phyloP scores from a whole-genome alignment of 78 protist species.

The Dictyostelium firmibasis region DNA sequence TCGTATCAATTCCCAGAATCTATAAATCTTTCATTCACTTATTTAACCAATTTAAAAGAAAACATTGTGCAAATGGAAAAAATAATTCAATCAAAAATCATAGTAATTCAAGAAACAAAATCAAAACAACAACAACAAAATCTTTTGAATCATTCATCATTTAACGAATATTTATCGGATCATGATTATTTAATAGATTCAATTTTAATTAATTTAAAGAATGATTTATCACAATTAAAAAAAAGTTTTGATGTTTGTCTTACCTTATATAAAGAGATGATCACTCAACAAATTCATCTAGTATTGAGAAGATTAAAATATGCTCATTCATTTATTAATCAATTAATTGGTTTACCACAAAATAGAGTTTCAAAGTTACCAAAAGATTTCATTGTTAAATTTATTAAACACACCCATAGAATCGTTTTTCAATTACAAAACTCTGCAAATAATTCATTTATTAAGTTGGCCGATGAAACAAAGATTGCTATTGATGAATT shows the following conservation, averaged over 20 bases:
- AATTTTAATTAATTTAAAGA: slow-evolving; percentile 9
- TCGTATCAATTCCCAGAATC: slow-evolving; percentile 9
- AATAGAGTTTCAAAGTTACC: background rate
- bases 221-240: slow-evolving; percentile 3
- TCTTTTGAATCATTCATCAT: background rate
- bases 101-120: slow-evolving; percentile 11
- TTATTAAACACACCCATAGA: slow-evolving; percentile 26
- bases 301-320: background rate
- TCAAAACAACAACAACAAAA: background rate
- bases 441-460: background rate
- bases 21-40: background rate
- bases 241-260: background rate
- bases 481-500: background rate
- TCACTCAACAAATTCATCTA: background rate
- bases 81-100: background rate
- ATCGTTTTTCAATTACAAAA: background rate
- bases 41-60: background rate
- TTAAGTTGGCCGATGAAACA: background rate
- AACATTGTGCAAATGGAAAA: background rate
- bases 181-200: slow-evolving; percentile 8
- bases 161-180: slow-evolving; percentile 4
- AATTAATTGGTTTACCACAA: background rate
- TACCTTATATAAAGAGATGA: background rate
- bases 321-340: slow-evolving; percentile 16
- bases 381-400: background rate